Conservation (phyloP, 495 filamentous ascomycete genomes). For the Bathelium albidoporum region DNA sequence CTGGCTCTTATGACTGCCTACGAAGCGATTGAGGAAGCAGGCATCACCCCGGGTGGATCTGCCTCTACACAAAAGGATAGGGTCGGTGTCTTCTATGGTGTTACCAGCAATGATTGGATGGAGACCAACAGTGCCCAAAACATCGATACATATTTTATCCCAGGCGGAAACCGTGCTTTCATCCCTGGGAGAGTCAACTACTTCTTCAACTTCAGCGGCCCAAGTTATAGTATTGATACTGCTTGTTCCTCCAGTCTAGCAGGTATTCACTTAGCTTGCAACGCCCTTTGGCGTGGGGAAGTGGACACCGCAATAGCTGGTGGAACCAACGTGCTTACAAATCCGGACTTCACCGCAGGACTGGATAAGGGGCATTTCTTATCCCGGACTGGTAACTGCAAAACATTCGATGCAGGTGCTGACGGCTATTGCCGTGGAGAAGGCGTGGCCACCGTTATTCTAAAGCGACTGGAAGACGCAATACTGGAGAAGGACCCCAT, state of each 20-base stretch:
- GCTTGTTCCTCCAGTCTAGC: conserved; percentile 22
- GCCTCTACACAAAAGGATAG: conserved; percentile 27
- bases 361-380: conserved; percentile 30
- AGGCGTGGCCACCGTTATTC: conserved; percentile 26
- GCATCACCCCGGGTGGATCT: conserved; percentile 24
- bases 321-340: conserved; percentile 30
- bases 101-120: conserved; percentile 29
- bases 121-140: conserved; percentile 30
- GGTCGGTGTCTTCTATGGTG: conserved; percentile 32
- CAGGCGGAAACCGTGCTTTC: conserved; percentile 32
- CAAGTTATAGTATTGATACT: conserved; percentile 15
- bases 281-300: conserved; percentile 28
- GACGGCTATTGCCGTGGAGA: conserved; percentile 34
- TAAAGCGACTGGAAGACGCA: conserved; percentile 30
- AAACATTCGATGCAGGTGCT: conserved; percentile 31
- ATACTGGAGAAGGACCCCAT: conserved; percentile 25
- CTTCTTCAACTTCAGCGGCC: conserved; percentile 27
- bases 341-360: conserved; percentile 27
- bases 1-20: conserved; percentile 30
- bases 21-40: conserved; percentile 34
- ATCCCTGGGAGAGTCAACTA: conserved; percentile 37
- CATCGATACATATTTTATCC: conserved; percentile 33
- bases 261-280: conserved; percentile 26
- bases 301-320: conserved; percentile 32
- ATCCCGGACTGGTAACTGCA: conserved; percentile 31